Evolutionary conservation across 2,329 filamentous ascomycete genomes (phyloP).

Genomic region (Diaporthe batatas): DNA sequence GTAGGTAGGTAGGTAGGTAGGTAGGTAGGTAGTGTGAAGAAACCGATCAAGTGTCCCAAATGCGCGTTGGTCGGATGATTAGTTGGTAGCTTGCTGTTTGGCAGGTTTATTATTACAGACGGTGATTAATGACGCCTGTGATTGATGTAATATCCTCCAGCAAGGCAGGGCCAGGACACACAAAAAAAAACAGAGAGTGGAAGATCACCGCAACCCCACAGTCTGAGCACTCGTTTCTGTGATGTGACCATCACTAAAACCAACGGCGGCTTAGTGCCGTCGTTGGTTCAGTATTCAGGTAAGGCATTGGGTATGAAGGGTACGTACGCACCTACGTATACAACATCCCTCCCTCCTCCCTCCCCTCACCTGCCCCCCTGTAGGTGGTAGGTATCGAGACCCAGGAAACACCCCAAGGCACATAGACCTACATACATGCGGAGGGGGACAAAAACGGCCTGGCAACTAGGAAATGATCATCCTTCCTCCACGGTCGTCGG

Average conservation of each 20-base stretch:
- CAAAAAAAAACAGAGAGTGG: background rate
- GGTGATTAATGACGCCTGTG: background rate
- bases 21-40: too few species aligned
- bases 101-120: too few species aligned
- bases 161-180: background rate
- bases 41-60: too few species aligned
- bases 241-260: conserved; percentile 29
- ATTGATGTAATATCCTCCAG: background rate
- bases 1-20: too few species aligned
- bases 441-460: background rate
- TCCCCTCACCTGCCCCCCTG: background rate
- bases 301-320: background rate
- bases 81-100: background rate
- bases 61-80: too few species aligned
- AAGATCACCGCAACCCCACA: conserved; percentile 20
- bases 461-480: conserved; percentile 18
- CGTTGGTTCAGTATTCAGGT: background rate
- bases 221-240: conserved; percentile 31
- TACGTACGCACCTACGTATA: background rate
- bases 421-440: conserved; percentile 4
- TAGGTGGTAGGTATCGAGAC: conserved; percentile 1
- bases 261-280: conserved; percentile 21
- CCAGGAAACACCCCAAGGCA: background rate
- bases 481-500: background rate
- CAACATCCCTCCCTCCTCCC: conserved; percentile 13